Percentiles rank a stretch among this genome's conserved stretches.
These are phyloP conservation scores for Juncus effusus DNA, from an alignment of 176 grass and related monocot genomes.

Conservation along the genomic window DNA sequence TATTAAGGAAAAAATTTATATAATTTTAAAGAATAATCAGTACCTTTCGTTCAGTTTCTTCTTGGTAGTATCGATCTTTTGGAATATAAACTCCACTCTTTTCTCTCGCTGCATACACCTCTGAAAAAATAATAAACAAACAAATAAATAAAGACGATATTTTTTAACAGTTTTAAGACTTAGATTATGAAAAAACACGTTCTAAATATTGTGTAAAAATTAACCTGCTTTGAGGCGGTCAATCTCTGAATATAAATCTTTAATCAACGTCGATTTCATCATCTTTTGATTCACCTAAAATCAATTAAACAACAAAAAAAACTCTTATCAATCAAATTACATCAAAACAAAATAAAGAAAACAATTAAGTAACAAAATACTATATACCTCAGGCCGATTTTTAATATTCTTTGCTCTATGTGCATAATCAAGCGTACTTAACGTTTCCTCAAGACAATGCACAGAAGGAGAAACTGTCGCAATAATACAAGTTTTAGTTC, in stretches of 20 bases:
- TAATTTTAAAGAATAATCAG: neutral
- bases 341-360: neutral
- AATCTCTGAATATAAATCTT: slow-evolving; percentile 98
- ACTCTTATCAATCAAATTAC: neutral
- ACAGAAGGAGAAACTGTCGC: slow-evolving; percentile 98
- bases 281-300: slow-evolving; percentile 94
- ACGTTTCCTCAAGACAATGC: slow-evolving; percentile 90
- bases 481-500: slow-evolving; percentile 98
- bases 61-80: slow-evolving; percentile 80
- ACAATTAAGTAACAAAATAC: slow-evolving; percentile 23
- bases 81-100: slow-evolving; percentile 97
- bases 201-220: neutral
- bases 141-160: slow-evolving; percentile 27
- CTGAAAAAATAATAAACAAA: too few relatives aligned
- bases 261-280: slow-evolving; percentile 99
- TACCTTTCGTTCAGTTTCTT: slow-evolving; percentile 96
- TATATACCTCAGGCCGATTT: slow-evolving; percentile 81
- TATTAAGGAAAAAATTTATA: neutral
- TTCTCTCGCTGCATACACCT: slow-evolving; percentile 96
- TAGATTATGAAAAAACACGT: slow-evolving; percentile 3
- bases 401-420: slow-evolving; percentile 97
- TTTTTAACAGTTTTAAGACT: slow-evolving; percentile 12
- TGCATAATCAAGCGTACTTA: slow-evolving; percentile 95
- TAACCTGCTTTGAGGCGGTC: slow-evolving; percentile 92
- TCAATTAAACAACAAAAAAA: neutral